Base-by-base conservation (phyloP, 23 red algal genomes). In the Pyropia haitanensis region DNA sequence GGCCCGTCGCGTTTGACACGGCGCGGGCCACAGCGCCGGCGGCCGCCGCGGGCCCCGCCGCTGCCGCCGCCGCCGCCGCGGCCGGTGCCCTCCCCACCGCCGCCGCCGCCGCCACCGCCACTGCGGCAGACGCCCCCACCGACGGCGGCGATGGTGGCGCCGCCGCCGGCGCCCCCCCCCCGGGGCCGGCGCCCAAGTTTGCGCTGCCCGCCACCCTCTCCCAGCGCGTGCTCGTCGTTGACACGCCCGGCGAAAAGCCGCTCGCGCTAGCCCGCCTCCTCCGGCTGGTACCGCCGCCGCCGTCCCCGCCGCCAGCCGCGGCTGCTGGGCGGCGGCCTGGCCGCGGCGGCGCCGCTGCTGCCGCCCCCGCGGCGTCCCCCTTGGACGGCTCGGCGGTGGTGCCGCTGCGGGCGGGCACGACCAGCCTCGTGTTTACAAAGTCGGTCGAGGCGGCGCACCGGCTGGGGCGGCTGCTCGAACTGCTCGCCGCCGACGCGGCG, bases 381-480 rank as follows among this genome's bases (percentile, higher is more conserved):
- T 46, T 46, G 4, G 39, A 46, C 39, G 39, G 10, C 39, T 46
- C 39, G 39, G 39, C 39, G 39, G 39, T 46, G 39, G 39, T 46
- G 39, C 39, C 39, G 2, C 39, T 46, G 39, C 4, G 10, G 39
- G 39, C 39, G 39, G 39, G 39, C 7, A 46, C 39, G 10, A 46
- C 39, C 61, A 88, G 68, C 34, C 72, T 91, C 26, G 65, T 91
- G 10, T 95, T 95, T 56, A 75, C 65, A 1, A 85, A 95, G 58
- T 95, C 89, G 17, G 69, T 81, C 6, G 72, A 86, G 25, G 66
- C 80, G 0, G 62, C 89, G n/a, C 89, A 95, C 60, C 75, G 82
- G 6, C 75, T 95, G 18, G 66, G 64, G 22, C 64, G 89, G 15
- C 77, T 95, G 2, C 53, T 95, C 1, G 73, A 93, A 25, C 60